A percentile compares a stretch with the other conserved stretches of the same genome.
phyloP scores from a whole-genome alignment of 495 filamentous ascomycete species.

The Talaromyces nanjingensis region DNA sequence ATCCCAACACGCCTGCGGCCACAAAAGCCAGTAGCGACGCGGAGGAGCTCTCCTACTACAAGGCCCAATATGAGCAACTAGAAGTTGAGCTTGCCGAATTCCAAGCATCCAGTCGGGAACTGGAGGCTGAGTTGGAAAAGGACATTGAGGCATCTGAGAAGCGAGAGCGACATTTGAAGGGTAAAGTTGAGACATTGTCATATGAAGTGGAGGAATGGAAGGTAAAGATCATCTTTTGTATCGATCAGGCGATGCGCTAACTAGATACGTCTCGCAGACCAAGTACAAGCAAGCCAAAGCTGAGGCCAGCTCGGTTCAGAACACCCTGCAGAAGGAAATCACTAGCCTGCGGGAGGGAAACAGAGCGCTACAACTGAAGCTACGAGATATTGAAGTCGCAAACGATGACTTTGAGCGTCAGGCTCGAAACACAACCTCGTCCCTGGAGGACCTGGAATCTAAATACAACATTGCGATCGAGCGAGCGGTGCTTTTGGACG shows the following conservation, averaged over 20 bases:
- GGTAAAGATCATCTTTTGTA: constrained; percentile 44
- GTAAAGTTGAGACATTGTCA: constrained; percentile 74
- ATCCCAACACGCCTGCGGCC: constrained; percentile 51
- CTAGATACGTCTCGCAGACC: constrained; percentile 44
- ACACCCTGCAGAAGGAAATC: constrained; percentile 88
- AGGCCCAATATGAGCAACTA: constrained; percentile 87
- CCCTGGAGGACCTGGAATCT: constrained; percentile 91
- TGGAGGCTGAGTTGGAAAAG: constrained; percentile 92
- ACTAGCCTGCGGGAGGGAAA: constrained; percentile 80
- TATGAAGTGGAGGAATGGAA: constrained; percentile 99
- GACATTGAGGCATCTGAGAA: constrained; percentile 95
- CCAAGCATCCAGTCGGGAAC: constrained; percentile 84
- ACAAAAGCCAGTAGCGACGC: constrained; percentile 48
- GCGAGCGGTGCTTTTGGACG: constrained; percentile 84
- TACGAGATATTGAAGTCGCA: constrained; percentile 92
- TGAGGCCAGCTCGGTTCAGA: constrained; percentile 77
- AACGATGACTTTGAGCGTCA: constrained; percentile 98
- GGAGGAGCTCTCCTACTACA: constrained; percentile 85
- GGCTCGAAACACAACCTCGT: constrained; percentile 86
- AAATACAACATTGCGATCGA: constrained; percentile 96
- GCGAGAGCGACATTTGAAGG: constrained; percentile 73
- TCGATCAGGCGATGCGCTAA: not conserved
- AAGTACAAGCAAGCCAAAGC: constrained; percentile 95
- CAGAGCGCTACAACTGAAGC: constrained; percentile 68
- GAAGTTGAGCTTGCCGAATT: constrained; percentile 91